Conservation (phyloP, 2,329 filamentous ascomycete species). For the Dactylellina leptospora region DNA sequence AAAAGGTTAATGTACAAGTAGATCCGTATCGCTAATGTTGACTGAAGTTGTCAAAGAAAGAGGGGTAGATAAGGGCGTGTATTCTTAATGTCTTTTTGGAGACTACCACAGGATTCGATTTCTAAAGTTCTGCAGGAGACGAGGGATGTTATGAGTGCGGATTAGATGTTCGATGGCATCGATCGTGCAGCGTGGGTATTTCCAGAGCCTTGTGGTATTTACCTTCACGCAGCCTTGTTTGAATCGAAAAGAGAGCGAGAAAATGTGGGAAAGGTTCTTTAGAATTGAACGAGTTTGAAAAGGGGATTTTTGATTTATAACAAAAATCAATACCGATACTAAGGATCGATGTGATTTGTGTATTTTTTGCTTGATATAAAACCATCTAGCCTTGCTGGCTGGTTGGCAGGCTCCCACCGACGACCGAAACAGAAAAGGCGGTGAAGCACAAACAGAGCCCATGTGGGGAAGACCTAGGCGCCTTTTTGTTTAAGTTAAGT, state of each 20-base stretch:
- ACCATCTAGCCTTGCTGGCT: conserved; percentile 29
- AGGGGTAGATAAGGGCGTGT: conserved; percentile 9
- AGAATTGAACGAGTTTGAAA: background rate
- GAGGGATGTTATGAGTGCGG: background rate
- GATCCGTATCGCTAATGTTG: too few relatives aligned
- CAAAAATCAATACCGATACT: too few relatives aligned
- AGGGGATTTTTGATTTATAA: conserved; percentile 10
- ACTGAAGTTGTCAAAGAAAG: conserved; percentile 1
- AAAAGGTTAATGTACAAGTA: too few relatives aligned
- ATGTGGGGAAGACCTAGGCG: conserved; percentile 11
- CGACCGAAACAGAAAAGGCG: background rate
- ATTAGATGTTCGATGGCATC: background rate
- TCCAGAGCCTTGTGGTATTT: conserved; percentile 9
- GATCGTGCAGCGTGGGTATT: background rate
- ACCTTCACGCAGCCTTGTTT: background rate
- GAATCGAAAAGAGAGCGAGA: background rate
- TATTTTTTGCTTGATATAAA: conserved; percentile 14
- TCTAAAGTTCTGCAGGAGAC: background rate
- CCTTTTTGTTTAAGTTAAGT: background rate
- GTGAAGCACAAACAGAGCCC: conserved; percentile 2
- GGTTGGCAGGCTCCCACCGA: conserved; percentile 16
- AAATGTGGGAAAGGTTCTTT: background rate
- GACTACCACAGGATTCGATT: conserved; percentile 33
- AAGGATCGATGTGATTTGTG: too few relatives aligned
- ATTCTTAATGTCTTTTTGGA: background rate